Base-by-base conservation (phyloP, 495 filamentous ascomycete species). In the Aspergillus sparsus region DNA sequence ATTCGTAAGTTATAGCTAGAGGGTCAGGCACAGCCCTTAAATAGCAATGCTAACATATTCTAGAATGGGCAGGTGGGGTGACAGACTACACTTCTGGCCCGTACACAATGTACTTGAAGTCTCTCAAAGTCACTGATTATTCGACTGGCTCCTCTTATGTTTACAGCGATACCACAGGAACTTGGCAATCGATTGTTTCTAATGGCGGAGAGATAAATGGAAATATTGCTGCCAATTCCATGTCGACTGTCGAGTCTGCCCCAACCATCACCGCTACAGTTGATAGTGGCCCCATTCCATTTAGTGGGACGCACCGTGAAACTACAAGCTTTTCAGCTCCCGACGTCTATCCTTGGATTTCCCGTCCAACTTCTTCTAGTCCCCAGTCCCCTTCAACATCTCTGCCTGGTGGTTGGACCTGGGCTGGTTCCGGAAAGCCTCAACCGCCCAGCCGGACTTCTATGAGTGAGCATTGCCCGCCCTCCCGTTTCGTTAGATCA, bases 91-190 rank as follows among this genome's bases (percentile, higher is more conserved):
- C 82, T 51, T 61, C 80, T 54, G 94, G 90, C 2, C 93, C 94
- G 0, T 98, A 86, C 78, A 84, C 81, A 49, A 98, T 98, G 94
- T 75, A 84, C 53, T 82, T 97, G 63, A 87, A 90, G 72, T 86
- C 80, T 32, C 77, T 96, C 54, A 82, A 82, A 45, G 83, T 93
- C 50, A 85, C 85, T 44, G 94, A 98, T 75, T 97, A 97, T 77
- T 96, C 91, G 21, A 95, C 91, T 10, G 94, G 93, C 35, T 85
- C 82, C 1, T 77, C 85, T 46, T 98, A 98, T 77, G 78, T 72
- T 16, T 98, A 97, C 70, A 78, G 82, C 50, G 90, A 92, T 70
- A 82, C 77, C 35, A 86, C 81, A 33, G 94, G 94, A 39, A 83
- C 80, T 21, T 96, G 89, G 88, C 63, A 86, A 61, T 90, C 87